phyloP scores from a whole-genome alignment of 495 filamentous ascomycete species.

The Letharia lupina region DNA sequence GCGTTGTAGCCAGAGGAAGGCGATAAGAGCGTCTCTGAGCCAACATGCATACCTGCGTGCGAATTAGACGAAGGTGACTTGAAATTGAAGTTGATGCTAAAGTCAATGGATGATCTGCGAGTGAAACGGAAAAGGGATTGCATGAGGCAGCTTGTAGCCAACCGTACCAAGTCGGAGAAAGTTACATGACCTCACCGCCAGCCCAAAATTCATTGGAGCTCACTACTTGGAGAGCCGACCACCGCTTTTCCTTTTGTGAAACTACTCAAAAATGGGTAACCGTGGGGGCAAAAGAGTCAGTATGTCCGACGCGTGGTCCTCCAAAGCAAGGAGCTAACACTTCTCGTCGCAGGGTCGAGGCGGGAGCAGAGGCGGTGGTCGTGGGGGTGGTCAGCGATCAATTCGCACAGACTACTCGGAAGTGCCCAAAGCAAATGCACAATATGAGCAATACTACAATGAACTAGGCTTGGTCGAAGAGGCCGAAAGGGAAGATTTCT shows the following conservation, averaged over 20 bases:
- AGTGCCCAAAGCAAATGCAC: conserved; percentile 61
- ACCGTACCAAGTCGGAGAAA: neutral
- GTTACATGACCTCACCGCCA: neutral
- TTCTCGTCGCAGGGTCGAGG: conserved; percentile 19
- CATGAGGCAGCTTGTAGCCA: neutral
- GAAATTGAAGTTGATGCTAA: neutral
- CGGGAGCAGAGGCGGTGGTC: conserved; percentile 28
- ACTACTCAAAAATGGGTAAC: conserved; percentile 25
- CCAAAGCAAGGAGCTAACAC: conserved; percentile 1
- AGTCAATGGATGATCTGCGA: too few species aligned
- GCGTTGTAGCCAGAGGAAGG: too few species aligned
- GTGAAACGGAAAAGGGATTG: neutral
- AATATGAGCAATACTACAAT: conserved; percentile 79
- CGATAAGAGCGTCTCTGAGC: too few species aligned
- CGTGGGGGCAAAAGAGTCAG: conserved; percentile 33
- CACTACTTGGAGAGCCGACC: neutral
- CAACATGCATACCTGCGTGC: neutral
- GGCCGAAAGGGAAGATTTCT: conserved; percentile 69
- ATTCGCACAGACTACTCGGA: conserved; percentile 44
- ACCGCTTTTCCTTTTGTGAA: neutral
- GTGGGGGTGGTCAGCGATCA: conserved; percentile 27
- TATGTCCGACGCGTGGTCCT: conserved; percentile 9
- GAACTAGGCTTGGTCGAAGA: conserved; percentile 59
- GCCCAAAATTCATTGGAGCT: conserved; percentile 4
- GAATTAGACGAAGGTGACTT: too few species aligned